phyloP scores from a whole-genome alignment of 2,329 filamentous ascomycete genomes.

The Diaporthe vexans region DNA sequence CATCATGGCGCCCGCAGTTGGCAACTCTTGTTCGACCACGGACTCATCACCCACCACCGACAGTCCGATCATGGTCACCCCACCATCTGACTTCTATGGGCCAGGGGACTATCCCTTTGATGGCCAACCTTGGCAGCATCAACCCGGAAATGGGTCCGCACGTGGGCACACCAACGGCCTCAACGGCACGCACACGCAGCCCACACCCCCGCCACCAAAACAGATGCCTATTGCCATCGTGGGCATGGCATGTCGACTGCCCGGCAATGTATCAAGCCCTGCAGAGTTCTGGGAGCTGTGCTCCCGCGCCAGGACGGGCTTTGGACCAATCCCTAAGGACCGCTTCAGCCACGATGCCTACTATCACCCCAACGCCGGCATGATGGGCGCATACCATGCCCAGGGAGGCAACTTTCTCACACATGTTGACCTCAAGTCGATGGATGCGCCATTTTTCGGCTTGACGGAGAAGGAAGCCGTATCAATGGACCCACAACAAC shows the following conservation, averaged over 20 bases:
- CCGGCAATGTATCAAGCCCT: conserved; percentile 57
- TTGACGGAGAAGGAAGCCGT: conserved; percentile 65
- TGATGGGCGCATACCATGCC: conserved; percentile 56
- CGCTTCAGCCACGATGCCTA: conserved; percentile 59
- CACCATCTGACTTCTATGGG: conserved; percentile 20
- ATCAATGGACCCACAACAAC: conserved; percentile 69
- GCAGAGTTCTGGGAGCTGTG: conserved; percentile 62
- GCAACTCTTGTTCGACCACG: conserved; percentile 26
- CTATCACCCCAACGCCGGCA: conserved; percentile 59
- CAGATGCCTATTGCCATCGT: conserved; percentile 60
- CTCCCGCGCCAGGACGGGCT: conserved; percentile 57
- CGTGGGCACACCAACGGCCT: conserved; percentile 8
- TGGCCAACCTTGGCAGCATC: conserved; percentile 19
- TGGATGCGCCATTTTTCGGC: conserved; percentile 67
- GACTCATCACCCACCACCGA: conserved; percentile 23
- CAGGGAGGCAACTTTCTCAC: conserved; percentile 59
- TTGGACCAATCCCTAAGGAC: conserved; percentile 57
- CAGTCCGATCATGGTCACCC: conserved; percentile 33
- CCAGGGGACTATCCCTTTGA: conserved; percentile 24
- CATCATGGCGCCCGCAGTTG: conserved; percentile 9
- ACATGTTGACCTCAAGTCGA: conserved; percentile 57
- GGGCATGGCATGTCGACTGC: conserved; percentile 62
- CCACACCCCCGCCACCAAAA: conserved; percentile 24
- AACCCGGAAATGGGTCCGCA: not conserved
- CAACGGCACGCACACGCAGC: not conserved